Evolutionary conservation across 257 asterid genomes (phyloP), one percentile per base, ranked within the genome.

Genomic region (Nicotiana obtusifolia): DNA sequence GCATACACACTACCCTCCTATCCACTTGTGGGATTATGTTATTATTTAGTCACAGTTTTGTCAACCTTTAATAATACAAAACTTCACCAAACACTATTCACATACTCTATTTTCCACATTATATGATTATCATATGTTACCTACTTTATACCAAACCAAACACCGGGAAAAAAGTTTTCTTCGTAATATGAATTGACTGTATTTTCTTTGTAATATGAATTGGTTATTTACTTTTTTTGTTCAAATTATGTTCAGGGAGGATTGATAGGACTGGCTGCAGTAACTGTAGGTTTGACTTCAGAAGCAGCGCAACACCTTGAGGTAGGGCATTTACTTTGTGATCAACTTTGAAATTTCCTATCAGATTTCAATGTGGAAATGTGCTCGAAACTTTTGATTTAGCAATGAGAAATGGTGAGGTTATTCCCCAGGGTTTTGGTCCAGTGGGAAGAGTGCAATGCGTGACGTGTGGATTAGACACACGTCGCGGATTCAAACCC

Each of bases 251-350:
- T 31, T 80, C 86, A 95, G 99, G 99, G 99, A 82, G 99, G 99
- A 66, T 87, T 95, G 91, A 95, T 95, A 86, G 99, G 99, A 76
- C 87, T 95, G 92, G 99, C 99, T 5, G 99, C 99, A 24, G 99
- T 93, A 17, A 95, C 99, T 35, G 97, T 95, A 64, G 98, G 96
- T 64, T 91, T 95, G 97, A 90, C 95, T 81, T 83, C 97, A 4
- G 97, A 95, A 86, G 98, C 99, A 82, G 84, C 96, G 1, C 96
- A 92, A 24, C 99, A 95, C 88, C 99, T 95, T 80, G 98, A 95
- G 90, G 99, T 95, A 84, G 52, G 83, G 15, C 0, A 2, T 73
- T 47, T 24, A 73, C 61, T 8, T 73, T 7, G 24, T 47, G 79
- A 71, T 47, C 41, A 15, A 73, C 41, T 47, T 73, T 47, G 24